Evolutionary conservation across 345 rosid genomes (phyloP).

Genomic region (Eucalyptus lansdowneana): DNA sequence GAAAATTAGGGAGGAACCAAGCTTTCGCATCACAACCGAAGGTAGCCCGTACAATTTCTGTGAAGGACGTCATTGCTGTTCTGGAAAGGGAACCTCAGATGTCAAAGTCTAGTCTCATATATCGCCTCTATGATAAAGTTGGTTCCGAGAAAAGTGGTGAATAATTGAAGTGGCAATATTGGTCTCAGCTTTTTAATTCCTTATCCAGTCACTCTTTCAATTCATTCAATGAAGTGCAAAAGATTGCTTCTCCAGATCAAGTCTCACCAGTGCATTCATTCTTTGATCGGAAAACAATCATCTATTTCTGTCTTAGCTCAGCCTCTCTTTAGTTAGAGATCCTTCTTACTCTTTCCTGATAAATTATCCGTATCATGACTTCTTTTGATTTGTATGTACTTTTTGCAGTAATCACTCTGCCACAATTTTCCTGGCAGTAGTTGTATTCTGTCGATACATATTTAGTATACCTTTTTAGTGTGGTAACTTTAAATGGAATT

Average conservation of each 20-base stretch:
- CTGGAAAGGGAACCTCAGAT: constrained; percentile 94
- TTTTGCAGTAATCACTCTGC: not conserved
- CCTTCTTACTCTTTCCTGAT: not conserved
- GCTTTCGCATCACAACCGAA: constrained; percentile 17
- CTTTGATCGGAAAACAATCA: not conserved
- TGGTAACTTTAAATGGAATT: not conserved
- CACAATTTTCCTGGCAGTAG: not conserved
- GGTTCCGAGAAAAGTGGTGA: constrained; percentile 18
- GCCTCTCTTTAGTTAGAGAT: not conserved
- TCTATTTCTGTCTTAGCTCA: not conserved
- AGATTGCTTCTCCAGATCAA: not conserved
- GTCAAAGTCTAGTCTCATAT: constrained; percentile 72
- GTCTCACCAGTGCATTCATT: not conserved
- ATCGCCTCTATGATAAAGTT: constrained; percentile 51
- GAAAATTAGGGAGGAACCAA: constrained; percentile 59
- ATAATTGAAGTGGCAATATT: not conserved
- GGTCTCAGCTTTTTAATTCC: not conserved
- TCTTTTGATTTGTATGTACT: not conserved
- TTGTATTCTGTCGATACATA: not conserved
- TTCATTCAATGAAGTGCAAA: not conserved
- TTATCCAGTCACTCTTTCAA: not conserved
- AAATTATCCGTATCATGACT: not conserved
- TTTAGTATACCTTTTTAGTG: not conserved
- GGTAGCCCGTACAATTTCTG: constrained; percentile 50
- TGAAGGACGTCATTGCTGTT: constrained; percentile 73